These are phyloP conservation scores for Tripterygium wilfordii DNA, from an alignment of 177 flowering plant species.

Conservation along the genomic window DNA sequence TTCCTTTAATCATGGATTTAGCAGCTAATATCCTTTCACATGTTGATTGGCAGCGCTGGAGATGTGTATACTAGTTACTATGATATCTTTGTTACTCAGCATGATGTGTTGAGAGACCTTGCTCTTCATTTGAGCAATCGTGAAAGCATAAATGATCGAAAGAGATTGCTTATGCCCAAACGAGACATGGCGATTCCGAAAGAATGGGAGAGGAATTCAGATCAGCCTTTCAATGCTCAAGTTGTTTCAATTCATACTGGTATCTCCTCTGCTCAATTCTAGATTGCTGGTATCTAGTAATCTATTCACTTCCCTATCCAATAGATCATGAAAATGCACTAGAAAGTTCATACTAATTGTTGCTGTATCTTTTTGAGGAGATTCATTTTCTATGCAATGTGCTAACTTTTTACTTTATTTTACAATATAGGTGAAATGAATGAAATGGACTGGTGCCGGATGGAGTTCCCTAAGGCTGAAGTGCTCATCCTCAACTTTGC, in stretches of 20 bases:
- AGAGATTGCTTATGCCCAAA: slow-evolving; percentile 59
- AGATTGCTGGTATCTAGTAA: neutral
- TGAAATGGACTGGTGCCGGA: slow-evolving; percentile 53
- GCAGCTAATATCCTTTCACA: too few relatives aligned
- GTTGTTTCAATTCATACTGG: slow-evolving; percentile 79
- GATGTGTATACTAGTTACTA: slow-evolving; percentile 53
- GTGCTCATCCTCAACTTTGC: slow-evolving; percentile 71
- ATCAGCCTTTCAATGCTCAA: slow-evolving; percentile 54
- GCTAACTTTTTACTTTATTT: neutral
- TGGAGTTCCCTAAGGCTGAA: slow-evolving; percentile 76
- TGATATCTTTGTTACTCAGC: slow-evolving; percentile 64
- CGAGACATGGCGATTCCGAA: slow-evolving; percentile 54
- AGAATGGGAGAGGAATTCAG: slow-evolving; percentile 64
- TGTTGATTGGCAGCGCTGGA: slow-evolving; percentile 41
- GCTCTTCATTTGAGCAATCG: slow-evolving; percentile 49
- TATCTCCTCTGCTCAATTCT: slow-evolving; percentile 10
- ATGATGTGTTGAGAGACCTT: slow-evolving; percentile 74
- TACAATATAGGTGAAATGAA: slow-evolving; percentile 54
- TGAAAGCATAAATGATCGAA: slow-evolving; percentile 32
- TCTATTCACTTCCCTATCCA: too few relatives aligned
- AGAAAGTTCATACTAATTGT: too few relatives aligned
- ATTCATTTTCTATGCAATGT: neutral
- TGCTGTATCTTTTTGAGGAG: too few relatives aligned
- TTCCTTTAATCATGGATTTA: neutral
- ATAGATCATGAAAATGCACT: too few relatives aligned